phyloP scores from a whole-genome alignment of 257 asterid species.

The Perilla frutescens region DNA sequence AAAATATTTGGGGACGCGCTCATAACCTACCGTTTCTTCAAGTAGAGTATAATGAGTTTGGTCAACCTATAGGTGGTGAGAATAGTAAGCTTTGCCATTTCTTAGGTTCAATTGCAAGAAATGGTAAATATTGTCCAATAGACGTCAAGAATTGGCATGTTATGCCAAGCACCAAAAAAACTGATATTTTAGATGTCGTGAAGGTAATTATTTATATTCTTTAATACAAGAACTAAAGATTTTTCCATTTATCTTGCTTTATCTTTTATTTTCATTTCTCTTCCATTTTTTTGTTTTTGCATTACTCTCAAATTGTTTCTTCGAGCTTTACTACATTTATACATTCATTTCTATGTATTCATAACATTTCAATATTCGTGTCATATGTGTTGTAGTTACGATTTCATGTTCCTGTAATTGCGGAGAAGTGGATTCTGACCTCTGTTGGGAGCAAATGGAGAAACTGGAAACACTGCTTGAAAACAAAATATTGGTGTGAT shows the following conservation, averaged over 20 bases:
- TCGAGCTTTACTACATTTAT: too few relatives aligned
- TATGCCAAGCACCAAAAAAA: not conserved
- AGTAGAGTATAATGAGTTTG: not conserved
- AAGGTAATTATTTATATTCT: too few relatives aligned
- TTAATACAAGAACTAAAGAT: too few relatives aligned
- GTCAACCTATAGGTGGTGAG: slow-evolving; percentile 14
- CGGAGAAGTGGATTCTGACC: slow-evolving; percentile 5
- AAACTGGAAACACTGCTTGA: slow-evolving; percentile 4
- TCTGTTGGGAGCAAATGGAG: slow-evolving; percentile 28
- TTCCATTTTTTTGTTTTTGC: too few relatives aligned
- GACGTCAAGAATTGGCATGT: slow-evolving; percentile 4
- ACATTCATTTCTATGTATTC: too few relatives aligned
- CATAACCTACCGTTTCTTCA: not conserved
- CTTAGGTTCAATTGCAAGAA: slow-evolving; percentile 27
- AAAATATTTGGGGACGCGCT: slow-evolving; percentile 3
- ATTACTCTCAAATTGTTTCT: too few relatives aligned
- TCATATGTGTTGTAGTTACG: not conserved
- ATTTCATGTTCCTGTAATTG: not conserved
- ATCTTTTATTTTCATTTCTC: too few relatives aligned
- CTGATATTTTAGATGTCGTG: not conserved
- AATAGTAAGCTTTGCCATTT: slow-evolving; percentile 1
- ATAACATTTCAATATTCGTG: not conserved
- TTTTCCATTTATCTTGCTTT: not conserved
- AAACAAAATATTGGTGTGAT: not conserved
- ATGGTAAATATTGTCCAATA: slow-evolving; percentile 28